Evolutionary conservation across 2,329 filamentous ascomycete genomes (phyloP).

Genomic region (Hypomyces rosellus): DNA sequence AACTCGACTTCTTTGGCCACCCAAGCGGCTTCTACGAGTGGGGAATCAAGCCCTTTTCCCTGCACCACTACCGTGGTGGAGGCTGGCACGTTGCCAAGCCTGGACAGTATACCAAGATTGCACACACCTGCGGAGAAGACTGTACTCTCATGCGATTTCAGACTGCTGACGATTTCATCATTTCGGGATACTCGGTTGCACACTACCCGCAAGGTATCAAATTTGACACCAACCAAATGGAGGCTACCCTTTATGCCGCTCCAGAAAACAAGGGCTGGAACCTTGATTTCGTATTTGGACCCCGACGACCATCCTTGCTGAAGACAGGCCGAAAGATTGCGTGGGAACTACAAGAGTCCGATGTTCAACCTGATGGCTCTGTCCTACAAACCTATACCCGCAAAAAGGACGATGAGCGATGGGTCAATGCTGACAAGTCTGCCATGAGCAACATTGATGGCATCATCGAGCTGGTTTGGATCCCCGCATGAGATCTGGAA

Average conservation of each 20-base stretch:
- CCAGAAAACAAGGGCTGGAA: constrained; percentile 45
- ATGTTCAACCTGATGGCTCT: constrained; percentile 40
- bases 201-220: constrained; percentile 48
- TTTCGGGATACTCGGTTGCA: constrained; percentile 55
- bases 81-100: constrained; percentile 51
- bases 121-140: constrained; percentile 54
- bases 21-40: constrained; percentile 60
- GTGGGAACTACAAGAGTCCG: constrained; percentile 48
- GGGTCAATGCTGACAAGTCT: constrained; percentile 39
- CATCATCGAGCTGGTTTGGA: constrained; percentile 52
- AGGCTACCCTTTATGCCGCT: constrained; percentile 45
- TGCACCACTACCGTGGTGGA: constrained; percentile 59
- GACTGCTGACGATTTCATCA: constrained; percentile 45
- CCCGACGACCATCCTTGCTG: constrained; percentile 40
- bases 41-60: constrained; percentile 51
- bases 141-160: constrained; percentile 54
- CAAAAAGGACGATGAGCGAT: constrained; percentile 46
- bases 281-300: constrained; percentile 45
- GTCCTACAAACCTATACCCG: constrained; percentile 49
- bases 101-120: constrained; percentile 50
- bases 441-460: constrained; percentile 50
- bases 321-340: constrained; percentile 46
- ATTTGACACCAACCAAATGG: constrained; percentile 43
- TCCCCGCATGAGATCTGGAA: constrained; percentile 26
- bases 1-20: constrained; percentile 55